phyloP scores from a whole-genome alignment of 129 eudicot genomes.

The Flaveria ramosissima region DNA sequence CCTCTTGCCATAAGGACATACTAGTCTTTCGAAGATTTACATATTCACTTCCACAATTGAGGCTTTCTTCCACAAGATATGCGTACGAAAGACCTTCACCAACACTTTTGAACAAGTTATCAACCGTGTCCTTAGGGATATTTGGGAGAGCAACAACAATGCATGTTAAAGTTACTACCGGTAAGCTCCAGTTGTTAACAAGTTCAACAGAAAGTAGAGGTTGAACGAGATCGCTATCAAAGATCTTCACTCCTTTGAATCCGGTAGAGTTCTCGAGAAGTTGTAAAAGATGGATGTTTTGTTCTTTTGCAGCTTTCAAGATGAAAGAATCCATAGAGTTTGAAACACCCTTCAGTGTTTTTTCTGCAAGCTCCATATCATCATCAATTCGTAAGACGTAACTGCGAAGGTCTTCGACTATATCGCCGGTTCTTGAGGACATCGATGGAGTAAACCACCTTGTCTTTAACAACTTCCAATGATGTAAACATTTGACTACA shows the following conservation, averaged over 20 bases:
- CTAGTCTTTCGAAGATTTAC: too few species aligned
- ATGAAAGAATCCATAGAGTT: constrained; percentile 10
- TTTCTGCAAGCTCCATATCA: constrained; percentile 12
- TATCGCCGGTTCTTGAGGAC: neutral
- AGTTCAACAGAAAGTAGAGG: constrained; percentile 12
- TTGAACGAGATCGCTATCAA: constrained; percentile 25
- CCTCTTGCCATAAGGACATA: too few species aligned
- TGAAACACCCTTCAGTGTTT: constrained; percentile 17
- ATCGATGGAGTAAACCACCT: neutral
- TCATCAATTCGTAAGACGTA: constrained; percentile 20
- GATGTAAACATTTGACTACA: neutral
- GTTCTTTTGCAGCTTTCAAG: neutral
- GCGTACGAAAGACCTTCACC: too few species aligned
- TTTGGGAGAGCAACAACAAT: constrained; percentile 10
- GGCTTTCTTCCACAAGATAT: too few species aligned
- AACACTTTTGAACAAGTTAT: too few species aligned
- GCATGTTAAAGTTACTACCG: too few species aligned
- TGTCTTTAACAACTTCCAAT: neutral
- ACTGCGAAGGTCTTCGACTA: constrained; percentile 5
- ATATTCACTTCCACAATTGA: too few species aligned
- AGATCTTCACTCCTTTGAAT: constrained; percentile 21
- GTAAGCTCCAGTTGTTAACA: constrained; percentile 30
- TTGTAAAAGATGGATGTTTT: constrained; percentile 15
- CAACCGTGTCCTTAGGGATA: too few species aligned
- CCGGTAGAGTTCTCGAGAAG: constrained; percentile 25